Percentiles rank a stretch among this genome's conserved stretches.
phyloP scores from a whole-genome alignment of 495 filamentous ascomycete genomes.

The Aspergillus mulundensis region DNA sequence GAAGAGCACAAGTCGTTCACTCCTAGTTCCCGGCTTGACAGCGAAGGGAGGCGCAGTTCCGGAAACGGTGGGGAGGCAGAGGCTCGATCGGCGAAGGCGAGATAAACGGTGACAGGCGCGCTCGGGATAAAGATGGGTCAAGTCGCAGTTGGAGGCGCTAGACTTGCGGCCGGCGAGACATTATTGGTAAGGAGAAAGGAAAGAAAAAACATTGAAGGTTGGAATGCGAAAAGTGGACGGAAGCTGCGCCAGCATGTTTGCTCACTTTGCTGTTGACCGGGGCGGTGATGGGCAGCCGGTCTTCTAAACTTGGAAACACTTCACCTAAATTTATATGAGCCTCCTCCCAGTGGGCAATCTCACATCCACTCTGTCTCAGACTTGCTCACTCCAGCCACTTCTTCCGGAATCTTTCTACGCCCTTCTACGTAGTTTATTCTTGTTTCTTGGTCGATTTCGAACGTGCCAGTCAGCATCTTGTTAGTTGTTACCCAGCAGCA shows the following conservation, averaged over 20 bases:
- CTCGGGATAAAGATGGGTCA: slow-evolving; percentile 4
- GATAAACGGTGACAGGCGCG: slow-evolving; percentile 13
- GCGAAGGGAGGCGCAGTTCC: slow-evolving; percentile 20
- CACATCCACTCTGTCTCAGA: slow-evolving; percentile 18
- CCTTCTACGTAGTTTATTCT: neutral
- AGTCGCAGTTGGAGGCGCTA: slow-evolving; percentile 6
- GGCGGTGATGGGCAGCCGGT: slow-evolving; percentile 7
- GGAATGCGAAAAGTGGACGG: slow-evolving; percentile 16
- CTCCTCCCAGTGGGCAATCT: slow-evolving; percentile 5
- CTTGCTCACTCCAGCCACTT: neutral
- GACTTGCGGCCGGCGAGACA: neutral
- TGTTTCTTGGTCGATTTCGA: no score
- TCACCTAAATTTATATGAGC: slow-evolving; percentile 6
- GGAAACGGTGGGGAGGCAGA: slow-evolving; percentile 17
- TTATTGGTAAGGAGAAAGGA: neutral
- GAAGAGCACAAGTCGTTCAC: slow-evolving; percentile 12
- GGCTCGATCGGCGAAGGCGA: slow-evolving; percentile 8
- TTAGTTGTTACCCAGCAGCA: neutral
- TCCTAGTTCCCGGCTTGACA: slow-evolving; percentile 7
- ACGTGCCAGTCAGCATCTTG: neutral
- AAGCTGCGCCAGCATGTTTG: slow-evolving; percentile 25
- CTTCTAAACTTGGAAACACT: slow-evolving; percentile 24
- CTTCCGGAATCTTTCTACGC: neutral
- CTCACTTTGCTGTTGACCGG: slow-evolving; percentile 10
- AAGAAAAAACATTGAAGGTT: slow-evolving; percentile 10